Evolutionary conservation across 2,329 filamentous ascomycete species (phyloP).

Genomic region (Scedosporium apiospermum): DNA sequence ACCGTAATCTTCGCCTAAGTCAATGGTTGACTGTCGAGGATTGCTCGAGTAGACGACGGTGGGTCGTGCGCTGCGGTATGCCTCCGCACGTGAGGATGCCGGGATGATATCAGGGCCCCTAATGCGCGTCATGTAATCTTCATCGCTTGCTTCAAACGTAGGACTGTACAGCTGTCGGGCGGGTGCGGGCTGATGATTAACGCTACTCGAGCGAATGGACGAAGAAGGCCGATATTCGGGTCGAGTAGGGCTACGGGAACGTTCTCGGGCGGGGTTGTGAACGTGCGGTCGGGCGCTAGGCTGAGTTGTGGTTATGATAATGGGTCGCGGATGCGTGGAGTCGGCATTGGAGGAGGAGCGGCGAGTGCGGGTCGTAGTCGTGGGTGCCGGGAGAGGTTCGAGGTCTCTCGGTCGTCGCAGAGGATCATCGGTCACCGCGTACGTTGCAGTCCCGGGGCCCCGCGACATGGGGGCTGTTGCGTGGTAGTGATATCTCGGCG

Average conservation of each 20-base stretch:
- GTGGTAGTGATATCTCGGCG: constrained; percentile 10
- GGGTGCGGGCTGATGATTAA: constrained; percentile 23
- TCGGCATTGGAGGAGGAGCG: constrained; percentile 35
- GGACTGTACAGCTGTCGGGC: constrained; percentile 27
- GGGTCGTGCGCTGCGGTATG: constrained; percentile 37
- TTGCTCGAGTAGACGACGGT: constrained; percentile 33
- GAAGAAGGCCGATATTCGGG: constrained; percentile 46
- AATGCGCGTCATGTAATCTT: constrained; percentile 28
- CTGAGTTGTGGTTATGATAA: constrained; percentile 48
- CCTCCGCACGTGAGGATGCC: constrained; percentile 21
- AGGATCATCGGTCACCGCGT: constrained; percentile 45
- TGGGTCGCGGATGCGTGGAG: constrained; percentile 36
- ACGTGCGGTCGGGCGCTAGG: constrained; percentile 28
- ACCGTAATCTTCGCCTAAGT: constrained; percentile 48
- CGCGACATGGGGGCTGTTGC: constrained; percentile 10
- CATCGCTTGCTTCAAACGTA: constrained; percentile 41
- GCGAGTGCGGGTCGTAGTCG: constrained; percentile 24
- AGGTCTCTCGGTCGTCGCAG: constrained; percentile 34
- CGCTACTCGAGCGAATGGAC: constrained; percentile 42
- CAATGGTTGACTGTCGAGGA: constrained; percentile 30
- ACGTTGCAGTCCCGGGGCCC: constrained; percentile 38
- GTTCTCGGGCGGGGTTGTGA: constrained; percentile 22
- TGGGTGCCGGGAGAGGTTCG: constrained; percentile 34
- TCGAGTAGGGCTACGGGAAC: constrained; percentile 35
- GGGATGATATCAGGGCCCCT: constrained; percentile 19